These are phyloP conservation scores for Oryza punctata DNA, from an alignment of 176 grass and related monocot species.

Conservation along the genomic window DNA sequence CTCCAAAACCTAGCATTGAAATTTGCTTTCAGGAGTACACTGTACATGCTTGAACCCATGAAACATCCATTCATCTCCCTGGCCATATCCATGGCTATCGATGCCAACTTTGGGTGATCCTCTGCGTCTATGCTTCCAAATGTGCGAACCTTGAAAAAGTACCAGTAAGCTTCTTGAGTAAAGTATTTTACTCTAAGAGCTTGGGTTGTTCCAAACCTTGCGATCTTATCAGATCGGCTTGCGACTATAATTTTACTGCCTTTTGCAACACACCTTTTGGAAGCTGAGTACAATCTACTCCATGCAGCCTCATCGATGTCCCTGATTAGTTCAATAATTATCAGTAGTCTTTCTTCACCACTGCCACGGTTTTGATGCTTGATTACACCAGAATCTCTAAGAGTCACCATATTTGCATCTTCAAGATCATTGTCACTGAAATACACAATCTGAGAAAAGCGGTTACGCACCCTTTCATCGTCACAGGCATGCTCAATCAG, in stretches of 20 bases:
- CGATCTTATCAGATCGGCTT: background rate
- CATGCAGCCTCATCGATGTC: background rate
- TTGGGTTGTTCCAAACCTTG: background rate
- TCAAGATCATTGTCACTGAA: background rate
- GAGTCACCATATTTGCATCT: background rate
- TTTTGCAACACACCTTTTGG: background rate
- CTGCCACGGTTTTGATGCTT: background rate
- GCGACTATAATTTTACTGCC: slow-evolving; percentile 24
- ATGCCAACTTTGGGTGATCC: background rate
- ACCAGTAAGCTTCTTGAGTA: slow-evolving; percentile 18
- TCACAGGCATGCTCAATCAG: slow-evolving; percentile 9
- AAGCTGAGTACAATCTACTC: background rate
- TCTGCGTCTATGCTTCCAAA: slow-evolving; percentile 1
- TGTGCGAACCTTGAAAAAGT: slow-evolving; percentile 12
- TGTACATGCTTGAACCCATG: background rate
- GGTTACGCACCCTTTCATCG: slow-evolving; percentile 15
- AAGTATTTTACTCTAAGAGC: background rate
- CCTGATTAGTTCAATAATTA: background rate
- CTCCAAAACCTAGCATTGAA: background rate
- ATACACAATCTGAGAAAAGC: background rate
- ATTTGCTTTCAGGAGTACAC: background rate
- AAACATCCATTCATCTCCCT: background rate
- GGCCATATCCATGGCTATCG: slow-evolving; percentile 22
- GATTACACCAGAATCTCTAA: background rate
- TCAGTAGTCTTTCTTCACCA: background rate